phyloP scores from a whole-genome alignment of 108 stramenopile genomes.

The Nitzschia putrida region DNA sequence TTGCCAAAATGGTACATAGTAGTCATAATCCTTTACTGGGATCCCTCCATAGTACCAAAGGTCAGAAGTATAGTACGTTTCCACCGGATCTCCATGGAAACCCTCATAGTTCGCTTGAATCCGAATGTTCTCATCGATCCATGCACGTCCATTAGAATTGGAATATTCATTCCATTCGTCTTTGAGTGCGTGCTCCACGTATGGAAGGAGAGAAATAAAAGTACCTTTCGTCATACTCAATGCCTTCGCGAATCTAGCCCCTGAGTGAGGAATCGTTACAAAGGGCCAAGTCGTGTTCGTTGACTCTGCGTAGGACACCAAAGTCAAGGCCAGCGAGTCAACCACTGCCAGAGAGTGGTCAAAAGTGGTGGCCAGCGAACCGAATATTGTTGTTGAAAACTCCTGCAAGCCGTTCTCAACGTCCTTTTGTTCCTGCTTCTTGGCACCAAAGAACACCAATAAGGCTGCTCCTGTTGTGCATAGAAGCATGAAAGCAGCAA shows the following conservation, averaged over 20 bases:
- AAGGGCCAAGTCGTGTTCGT: slow-evolving; percentile 8
- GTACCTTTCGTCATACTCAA: slow-evolving; percentile 26
- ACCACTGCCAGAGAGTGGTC: slow-evolving; percentile 7
- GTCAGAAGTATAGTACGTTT: not conserved
- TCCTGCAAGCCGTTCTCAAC: not conserved
- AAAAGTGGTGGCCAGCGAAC: slow-evolving; percentile 1
- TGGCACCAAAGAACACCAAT: not conserved
- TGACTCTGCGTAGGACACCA: not conserved
- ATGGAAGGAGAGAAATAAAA: slow-evolving; percentile 37
- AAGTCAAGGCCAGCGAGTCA: slow-evolving; percentile 2
- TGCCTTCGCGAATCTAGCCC: not conserved
- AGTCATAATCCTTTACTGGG: slow-evolving; percentile 11
- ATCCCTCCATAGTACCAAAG: not conserved
- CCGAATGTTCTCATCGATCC: slow-evolving; percentile 31
- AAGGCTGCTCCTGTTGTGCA: not conserved
- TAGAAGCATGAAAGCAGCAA: not conserved
- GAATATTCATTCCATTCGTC: slow-evolving; percentile 47
- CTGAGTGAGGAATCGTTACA: slow-evolving; percentile 23
- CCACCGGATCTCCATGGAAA: not conserved
- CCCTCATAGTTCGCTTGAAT: slow-evolving; percentile 2
- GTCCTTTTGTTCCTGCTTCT: not conserved
- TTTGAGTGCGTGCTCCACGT: slow-evolving; percentile 12
- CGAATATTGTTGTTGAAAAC: not conserved
- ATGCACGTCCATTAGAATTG: slow-evolving; percentile 7
- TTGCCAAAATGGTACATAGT: slow-evolving; percentile 25